These are phyloP conservation scores for Gyromitra esculenta DNA, from an alignment of 2,329 filamentous ascomycete genomes.

Conservation along the genomic window DNA sequence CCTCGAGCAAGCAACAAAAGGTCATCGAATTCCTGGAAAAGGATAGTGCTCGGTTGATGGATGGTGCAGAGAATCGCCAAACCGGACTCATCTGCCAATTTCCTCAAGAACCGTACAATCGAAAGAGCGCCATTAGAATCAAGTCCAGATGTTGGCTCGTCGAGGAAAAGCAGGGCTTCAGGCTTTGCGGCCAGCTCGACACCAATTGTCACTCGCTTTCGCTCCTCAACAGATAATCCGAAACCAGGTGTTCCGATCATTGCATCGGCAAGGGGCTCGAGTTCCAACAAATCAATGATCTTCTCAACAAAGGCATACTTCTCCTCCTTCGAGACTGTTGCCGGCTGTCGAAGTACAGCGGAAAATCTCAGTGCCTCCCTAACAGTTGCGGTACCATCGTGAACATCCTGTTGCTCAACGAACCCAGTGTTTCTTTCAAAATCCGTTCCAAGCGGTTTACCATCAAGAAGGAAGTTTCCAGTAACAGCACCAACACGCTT, in stretches of 20 bases:
- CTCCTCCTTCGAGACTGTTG: conserved; percentile 66
- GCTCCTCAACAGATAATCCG: conserved; percentile 72
- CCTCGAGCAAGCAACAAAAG: conserved; percentile 74
- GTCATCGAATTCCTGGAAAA: conserved; percentile 79
- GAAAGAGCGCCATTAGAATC: conserved; percentile 75
- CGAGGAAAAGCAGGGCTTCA: conserved; percentile 73
- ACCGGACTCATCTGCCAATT: conserved; percentile 70
- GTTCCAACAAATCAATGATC: conserved; percentile 72
- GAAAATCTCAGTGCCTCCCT: conserved; percentile 76
- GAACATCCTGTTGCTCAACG: conserved; percentile 77
- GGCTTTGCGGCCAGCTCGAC: conserved; percentile 78
- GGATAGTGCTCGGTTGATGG: conserved; percentile 74
- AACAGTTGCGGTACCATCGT: conserved; percentile 73
- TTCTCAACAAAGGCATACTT: conserved; percentile 74
- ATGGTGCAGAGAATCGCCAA: conserved; percentile 80
- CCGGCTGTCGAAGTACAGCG: conserved; percentile 71
- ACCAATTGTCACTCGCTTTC: conserved; percentile 77
- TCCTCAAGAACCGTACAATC: conserved; percentile 75
- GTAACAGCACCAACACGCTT: conserved; percentile 72
- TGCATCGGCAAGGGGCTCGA: conserved; percentile 73
- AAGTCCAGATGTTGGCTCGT: conserved; percentile 76
- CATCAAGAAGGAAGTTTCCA: conserved; percentile 79
- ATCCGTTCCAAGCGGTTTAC: conserved; percentile 68
- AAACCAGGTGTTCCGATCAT: conserved; percentile 66
- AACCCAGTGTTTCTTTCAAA: conserved; percentile 77